Conservation (phyloP, 805 yeast species). For the Metschnikowia similis region DNA sequence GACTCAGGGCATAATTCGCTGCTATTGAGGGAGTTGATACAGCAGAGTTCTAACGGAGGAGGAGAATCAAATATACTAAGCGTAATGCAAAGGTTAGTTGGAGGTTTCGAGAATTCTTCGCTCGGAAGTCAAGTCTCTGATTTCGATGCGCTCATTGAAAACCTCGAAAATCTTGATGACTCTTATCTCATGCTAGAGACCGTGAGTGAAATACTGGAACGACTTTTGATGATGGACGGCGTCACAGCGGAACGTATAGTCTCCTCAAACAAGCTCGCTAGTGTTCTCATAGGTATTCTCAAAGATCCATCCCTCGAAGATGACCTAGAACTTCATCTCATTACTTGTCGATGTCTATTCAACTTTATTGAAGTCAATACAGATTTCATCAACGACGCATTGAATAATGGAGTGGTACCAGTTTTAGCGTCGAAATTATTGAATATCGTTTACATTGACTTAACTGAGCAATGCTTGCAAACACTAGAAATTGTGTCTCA, state of each 20-base stretch:
- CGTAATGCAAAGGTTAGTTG: constrained; percentile 32
- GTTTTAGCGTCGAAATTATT: constrained; percentile 60
- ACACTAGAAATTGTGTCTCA: constrained; percentile 65
- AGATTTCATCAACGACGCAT: constrained; percentile 58
- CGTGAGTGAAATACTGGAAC: constrained; percentile 59
- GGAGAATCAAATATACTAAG: constrained; percentile 23
- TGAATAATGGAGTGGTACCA: constrained; percentile 61
- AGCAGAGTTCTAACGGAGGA: not conserved
- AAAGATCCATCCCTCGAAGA: constrained; percentile 53
- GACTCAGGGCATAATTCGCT: not conserved
- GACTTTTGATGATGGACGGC: constrained; percentile 64
- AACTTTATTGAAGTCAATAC: constrained; percentile 74
- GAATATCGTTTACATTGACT: constrained; percentile 79
- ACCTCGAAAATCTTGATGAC: constrained; percentile 46
- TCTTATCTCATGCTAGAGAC: constrained; percentile 61
- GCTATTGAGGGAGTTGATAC: constrained; percentile 10
- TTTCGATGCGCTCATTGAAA: constrained; percentile 32
- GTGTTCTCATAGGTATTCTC: constrained; percentile 54
- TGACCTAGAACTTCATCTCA: constrained; percentile 74
- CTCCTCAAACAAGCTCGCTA: constrained; percentile 55
- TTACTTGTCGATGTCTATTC: constrained; percentile 79
- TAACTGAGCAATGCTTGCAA: constrained; percentile 87
- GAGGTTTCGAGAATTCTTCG: constrained; percentile 22
- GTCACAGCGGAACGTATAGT: constrained; percentile 58
- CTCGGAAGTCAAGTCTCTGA: constrained; percentile 19